Base-by-base conservation (phyloP, 805 yeast species). In the Ogataea thermomethanolica region DNA sequence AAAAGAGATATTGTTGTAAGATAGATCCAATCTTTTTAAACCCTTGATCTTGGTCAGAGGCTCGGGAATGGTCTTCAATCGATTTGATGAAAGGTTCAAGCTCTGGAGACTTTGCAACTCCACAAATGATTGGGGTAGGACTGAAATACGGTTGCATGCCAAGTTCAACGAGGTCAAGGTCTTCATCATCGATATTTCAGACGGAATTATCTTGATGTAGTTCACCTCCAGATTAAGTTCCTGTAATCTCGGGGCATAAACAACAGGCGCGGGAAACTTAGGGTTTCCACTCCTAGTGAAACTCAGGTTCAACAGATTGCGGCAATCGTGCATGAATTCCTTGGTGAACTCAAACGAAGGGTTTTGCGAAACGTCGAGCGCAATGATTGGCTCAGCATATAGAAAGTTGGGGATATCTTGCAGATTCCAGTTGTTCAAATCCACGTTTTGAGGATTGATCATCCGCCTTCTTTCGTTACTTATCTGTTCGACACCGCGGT, bases 321-420 rank as follows among this genome's bases (percentile, higher is more conserved):
- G 74, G 49, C 95, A 86, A 17, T 66, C 76, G 57, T 88, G 95
- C 53, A 90, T 79, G 58, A 90, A 90, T 56, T 89, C 96, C 40
- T 78, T 65, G 0, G 97, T 95, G 25, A 90, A 67, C 44, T 80
- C 78, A 38, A 91, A 81, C 12, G 95, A 84, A 4, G 96, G 95
- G 58, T 90, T 90, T 47, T 83, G 78, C 2, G 95, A 84, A 7
- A 88, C 87, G 60, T 90, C 91, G 45, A 90, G 69, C 45, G 81
- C 73, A 51, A 84, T 84, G 43, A 90, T 87, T 46, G 86, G 91
- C 41, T 81, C 75, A 0, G 95, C 85, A 57, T 83, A 88, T 47
- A 90, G 76, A 22, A 84, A 73, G 39, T 87, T 83, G 0, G 97
- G 97, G 7, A 91, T 84, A 13, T 87, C 86, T 46, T 86, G 87